Base-by-base conservation (phyloP, 139 green algal species). In the Edaphochlamys debaryana region DNA sequence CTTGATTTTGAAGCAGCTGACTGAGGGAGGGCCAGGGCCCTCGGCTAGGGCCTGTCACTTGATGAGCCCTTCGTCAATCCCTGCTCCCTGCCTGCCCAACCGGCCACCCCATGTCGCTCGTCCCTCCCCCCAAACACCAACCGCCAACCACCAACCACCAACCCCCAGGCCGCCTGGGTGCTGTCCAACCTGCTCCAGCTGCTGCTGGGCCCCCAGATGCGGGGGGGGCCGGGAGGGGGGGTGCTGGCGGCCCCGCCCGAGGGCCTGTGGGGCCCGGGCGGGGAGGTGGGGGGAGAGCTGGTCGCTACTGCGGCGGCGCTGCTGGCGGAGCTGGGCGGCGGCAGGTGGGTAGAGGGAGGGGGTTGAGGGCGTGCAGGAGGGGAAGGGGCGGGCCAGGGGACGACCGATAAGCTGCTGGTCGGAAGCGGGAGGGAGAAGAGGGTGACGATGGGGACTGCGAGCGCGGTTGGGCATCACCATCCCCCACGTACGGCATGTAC, bases 101-200 rank as follows among this genome's bases (percentile, higher is more conserved):
- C 63, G 6, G 7, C 63, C n/a, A n/a, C n/a, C n/a, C n/a, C n/a
- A n/a, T n/a, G n/a, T n/a, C n/a, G n/a, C n/a, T n/a, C n/a, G n/a
- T 32, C 29, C 63, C n/a, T 38, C 63, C 25, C 30, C 34, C 3
- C 19, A 29, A 17, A n/a, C 13, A 30, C 66, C 66, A 50, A n/a
- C n/a, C n/a, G n/a, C n/a, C n/a, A n/a, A n/a, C n/a, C n/a, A n/a
- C n/a, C n/a, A n/a, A n/a, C n/a, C 66, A 4, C 66, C 3, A 3
- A 13, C 27, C 3, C 20, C 19, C 40, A 82, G 67, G 85, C 85
- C n/a, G 38, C 54, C 38, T 63, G 80, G 34, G 79, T 76, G 37
- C 82, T 90, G 3, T 48, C 78, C 45, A 89, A 89, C 56, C 67
- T 92, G 45, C 56, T 67, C 0, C 85, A 89, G 76, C 72, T 93